A percentile compares a stretch with the other conserved stretches of the same genome.
Evolutionary conservation across 2,329 filamentous ascomycete genomes (phyloP).

Genomic region (Paraconiothyrium sp.): DNA sequence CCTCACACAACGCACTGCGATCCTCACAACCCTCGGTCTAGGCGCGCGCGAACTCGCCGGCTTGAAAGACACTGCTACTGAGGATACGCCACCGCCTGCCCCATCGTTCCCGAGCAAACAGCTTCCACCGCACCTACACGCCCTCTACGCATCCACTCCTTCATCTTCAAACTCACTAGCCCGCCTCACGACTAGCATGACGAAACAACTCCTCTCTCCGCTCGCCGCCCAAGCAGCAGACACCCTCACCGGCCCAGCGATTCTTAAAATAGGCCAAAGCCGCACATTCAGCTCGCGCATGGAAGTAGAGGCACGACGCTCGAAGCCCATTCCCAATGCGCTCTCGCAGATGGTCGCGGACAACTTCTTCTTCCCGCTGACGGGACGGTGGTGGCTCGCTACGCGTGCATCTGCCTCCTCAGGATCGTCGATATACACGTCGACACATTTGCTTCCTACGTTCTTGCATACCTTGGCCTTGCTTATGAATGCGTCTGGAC

Average conservation of each 20-base stretch:
- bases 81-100: constrained; percentile 49
- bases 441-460: constrained; percentile 78
- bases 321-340: constrained; percentile 74
- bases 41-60: constrained; percentile 86
- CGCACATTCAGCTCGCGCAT: constrained; percentile 86
- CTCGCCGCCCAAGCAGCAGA: constrained; percentile 85
- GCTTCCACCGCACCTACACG: constrained; percentile 78
- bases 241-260: constrained; percentile 78
- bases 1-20: constrained; percentile 79
- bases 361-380: constrained; percentile 87
- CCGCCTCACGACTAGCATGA: constrained; percentile 72
- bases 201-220: constrained; percentile 79
- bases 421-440: constrained; percentile 69
- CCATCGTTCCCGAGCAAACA: constrained; percentile 79
- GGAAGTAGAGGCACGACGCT: constrained; percentile 68
- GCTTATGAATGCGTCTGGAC: constrained; percentile 82
- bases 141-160: constrained; percentile 66
- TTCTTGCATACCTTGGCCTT: constrained; percentile 89
- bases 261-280: constrained; percentile 73
- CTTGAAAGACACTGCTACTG: constrained; percentile 66
- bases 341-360: constrained; percentile 78
- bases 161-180: constrained; percentile 65
- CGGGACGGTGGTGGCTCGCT: constrained; percentile 78
- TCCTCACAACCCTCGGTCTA: constrained; percentile 84
- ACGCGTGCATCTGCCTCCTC: constrained; percentile 56